Conservation (phyloP, 1,139 yeast species). For the Yamadazyma spencermartinsiae region DNA sequence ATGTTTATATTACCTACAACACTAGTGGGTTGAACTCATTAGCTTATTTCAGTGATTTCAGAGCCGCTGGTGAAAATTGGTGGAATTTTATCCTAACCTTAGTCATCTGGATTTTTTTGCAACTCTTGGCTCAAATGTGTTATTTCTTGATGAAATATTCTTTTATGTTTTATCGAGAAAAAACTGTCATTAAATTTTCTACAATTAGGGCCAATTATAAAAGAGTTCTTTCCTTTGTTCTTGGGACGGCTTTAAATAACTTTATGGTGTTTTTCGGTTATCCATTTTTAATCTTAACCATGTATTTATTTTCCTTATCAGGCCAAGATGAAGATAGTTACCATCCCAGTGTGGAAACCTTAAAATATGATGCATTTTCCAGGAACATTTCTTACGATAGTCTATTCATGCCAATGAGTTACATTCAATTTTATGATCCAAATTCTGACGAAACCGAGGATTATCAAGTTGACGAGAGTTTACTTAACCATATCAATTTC, state of each 20-base stretch:
- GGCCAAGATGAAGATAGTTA: conserved; percentile 16
- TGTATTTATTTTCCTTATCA: conserved; percentile 35
- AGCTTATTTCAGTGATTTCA: conserved; percentile 27
- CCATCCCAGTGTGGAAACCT: conserved; percentile 17
- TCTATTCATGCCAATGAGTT: conserved; percentile 21
- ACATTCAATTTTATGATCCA: conserved; percentile 7
- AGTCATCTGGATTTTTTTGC: conserved; percentile 28
- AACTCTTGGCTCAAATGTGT: conserved; percentile 21
- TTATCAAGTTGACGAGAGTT: conserved; percentile 6
- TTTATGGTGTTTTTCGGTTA: conserved; percentile 40
- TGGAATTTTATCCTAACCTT: conserved; percentile 42
- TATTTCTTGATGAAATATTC: conserved; percentile 8
- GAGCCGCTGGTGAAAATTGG: conserved; percentile 37
- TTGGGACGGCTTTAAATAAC: conserved; percentile 36
- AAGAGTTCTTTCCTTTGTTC: conserved; percentile 26
- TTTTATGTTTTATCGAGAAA: conserved; percentile 4
- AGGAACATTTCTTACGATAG: conserved; percentile 27
- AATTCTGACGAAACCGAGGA: conserved; percentile 2
- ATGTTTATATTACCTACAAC: conserved; percentile 36
- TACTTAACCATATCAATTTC: conserved; percentile 1
- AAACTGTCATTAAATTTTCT: not conserved
- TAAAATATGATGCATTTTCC: conserved; percentile 27
- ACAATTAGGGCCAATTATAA: conserved; percentile 13
- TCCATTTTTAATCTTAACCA: conserved; percentile 47
- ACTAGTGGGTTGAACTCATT: conserved; percentile 34